Conservation (phyloP, 805 yeast genomes). For the Kluyveromyces lactis region DNA sequence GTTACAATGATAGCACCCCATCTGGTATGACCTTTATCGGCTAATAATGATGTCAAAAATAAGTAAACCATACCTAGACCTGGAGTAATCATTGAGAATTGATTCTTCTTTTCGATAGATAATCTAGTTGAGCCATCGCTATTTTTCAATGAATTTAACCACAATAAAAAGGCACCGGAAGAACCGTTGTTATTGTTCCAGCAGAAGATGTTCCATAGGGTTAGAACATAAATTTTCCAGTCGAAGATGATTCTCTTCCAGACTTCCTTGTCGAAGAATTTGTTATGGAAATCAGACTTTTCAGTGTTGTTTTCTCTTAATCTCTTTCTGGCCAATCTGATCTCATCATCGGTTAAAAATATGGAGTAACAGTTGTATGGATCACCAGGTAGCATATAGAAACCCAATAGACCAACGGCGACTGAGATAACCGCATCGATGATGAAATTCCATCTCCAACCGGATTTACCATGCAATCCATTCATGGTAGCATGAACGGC, state of each 20-base stretch:
- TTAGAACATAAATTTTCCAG: conserved; percentile 51
- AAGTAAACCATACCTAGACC: conserved; percentile 42
- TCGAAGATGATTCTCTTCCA: conserved; percentile 48
- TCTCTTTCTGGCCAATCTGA: conserved; percentile 41
- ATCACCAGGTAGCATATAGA: conserved; percentile 56
- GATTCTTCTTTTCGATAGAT: conserved; percentile 35
- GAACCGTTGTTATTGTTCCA: conserved; percentile 49
- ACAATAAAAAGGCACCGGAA: conserved; percentile 46
- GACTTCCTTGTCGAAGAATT: conserved; percentile 33
- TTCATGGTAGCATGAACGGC: conserved; percentile 39
- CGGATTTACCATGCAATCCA: conserved; percentile 45
- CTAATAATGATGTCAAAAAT: conserved; percentile 22
- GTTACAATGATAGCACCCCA: conserved; percentile 48
- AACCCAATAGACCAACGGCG: conserved; percentile 48
- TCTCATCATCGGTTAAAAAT: conserved; percentile 49
- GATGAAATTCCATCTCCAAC: conserved; percentile 72
- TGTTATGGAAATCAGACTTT: conserved; percentile 20
- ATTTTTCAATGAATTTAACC: conserved; percentile 43
- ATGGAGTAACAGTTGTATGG: conserved; percentile 48
- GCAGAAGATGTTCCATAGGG: conserved; percentile 45
- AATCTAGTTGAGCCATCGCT: conserved; percentile 20
- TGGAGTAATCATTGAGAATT: conserved; percentile 46
- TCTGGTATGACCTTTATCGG: conserved; percentile 45
- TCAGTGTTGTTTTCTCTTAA: conserved; percentile 30
- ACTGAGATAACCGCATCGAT: conserved; percentile 55